These are phyloP conservation scores for Paulownia fortunei DNA, from an alignment of 257 asterid genomes.

Conservation along the genomic window DNA sequence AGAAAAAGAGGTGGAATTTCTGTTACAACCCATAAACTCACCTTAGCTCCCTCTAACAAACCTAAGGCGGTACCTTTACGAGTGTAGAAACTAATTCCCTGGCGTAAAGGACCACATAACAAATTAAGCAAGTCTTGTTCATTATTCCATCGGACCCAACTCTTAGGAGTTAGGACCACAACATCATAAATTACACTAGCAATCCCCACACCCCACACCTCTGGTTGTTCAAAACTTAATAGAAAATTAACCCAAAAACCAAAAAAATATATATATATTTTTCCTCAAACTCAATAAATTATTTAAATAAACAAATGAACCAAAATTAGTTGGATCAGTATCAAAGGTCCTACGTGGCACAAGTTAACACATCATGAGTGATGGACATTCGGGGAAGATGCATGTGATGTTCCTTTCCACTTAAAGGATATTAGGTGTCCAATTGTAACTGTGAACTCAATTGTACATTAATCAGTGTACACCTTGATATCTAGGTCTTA, in stretches of 20 bases:
- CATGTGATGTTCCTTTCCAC: not conserved
- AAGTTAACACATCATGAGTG: not conserved
- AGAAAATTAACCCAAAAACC: too few species aligned
- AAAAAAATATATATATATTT: not conserved
- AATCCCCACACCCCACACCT: constrained; percentile 18
- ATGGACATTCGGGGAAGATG: not conserved
- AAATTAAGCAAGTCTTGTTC: not conserved
- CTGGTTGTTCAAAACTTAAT: constrained; percentile 13
- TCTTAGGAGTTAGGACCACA: constrained; percentile 31
- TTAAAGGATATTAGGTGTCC: not conserved
- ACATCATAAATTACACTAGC: constrained; percentile 18
- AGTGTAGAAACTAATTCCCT: not conserved
- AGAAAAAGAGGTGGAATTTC: not conserved
- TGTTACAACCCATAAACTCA: not conserved
- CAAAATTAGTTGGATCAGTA: not conserved
- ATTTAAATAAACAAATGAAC: not conserved
- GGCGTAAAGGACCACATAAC: not conserved
- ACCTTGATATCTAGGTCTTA: not conserved
- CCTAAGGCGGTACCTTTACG: too few species aligned
- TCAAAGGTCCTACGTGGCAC: constrained; percentile 12
- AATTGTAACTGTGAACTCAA: not conserved
- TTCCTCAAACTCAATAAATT: too few species aligned
- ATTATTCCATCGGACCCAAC: constrained; percentile 27
- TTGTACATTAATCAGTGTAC: not conserved
- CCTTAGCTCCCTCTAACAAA: not conserved